A percentile compares a stretch with the other conserved stretches of the same genome.
Evolutionary conservation across 371 early-diverging fungal species (phyloP).

Genomic region (Mortierella sp.): DNA sequence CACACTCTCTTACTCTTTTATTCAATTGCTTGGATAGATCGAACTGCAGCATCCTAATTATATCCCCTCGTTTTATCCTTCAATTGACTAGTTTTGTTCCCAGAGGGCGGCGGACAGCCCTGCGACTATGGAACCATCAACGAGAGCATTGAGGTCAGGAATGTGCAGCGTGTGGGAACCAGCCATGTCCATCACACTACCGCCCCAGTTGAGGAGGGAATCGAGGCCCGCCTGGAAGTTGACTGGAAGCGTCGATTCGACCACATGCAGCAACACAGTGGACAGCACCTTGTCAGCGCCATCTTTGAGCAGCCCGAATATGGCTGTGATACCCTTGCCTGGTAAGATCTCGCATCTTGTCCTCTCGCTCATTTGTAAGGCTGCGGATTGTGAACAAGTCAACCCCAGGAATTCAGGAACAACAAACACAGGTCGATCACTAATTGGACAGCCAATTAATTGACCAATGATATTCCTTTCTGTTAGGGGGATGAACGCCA

Average conservation of each 20-base stretch:
- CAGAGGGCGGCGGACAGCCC: conserved; percentile 85
- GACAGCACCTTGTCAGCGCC: conserved; percentile 83
- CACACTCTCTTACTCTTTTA: background rate
- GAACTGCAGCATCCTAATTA: background rate
- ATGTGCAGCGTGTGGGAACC: conserved; percentile 72
- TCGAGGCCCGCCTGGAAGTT: conserved; percentile 65
- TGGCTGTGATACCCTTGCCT: conserved; percentile 73
- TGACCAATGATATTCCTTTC: background rate
- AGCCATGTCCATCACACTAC: conserved; percentile 75
- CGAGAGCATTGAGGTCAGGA: conserved; percentile 63
- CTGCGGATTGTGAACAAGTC: too few species aligned
- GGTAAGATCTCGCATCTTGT: conserved; percentile 57
- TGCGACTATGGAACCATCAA: conserved; percentile 76
- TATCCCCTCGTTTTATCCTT: background rate
- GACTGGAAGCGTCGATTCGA: conserved; percentile 84
- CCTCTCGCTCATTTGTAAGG: background rate
- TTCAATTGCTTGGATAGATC: background rate
- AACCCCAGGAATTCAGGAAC: conserved; percentile 7
- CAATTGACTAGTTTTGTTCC: conserved; percentile 67
- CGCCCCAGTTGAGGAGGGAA: conserved; percentile 64
- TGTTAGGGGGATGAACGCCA: conserved; percentile 70
- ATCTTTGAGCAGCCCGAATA: conserved; percentile 73
- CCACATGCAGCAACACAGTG: conserved; percentile 86
- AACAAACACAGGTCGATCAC: background rate
- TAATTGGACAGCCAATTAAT: background rate